These are phyloP conservation scores for Brassica hybrid DNA, from an alignment of 441 rosid genomes.

Conservation along the genomic window DNA sequence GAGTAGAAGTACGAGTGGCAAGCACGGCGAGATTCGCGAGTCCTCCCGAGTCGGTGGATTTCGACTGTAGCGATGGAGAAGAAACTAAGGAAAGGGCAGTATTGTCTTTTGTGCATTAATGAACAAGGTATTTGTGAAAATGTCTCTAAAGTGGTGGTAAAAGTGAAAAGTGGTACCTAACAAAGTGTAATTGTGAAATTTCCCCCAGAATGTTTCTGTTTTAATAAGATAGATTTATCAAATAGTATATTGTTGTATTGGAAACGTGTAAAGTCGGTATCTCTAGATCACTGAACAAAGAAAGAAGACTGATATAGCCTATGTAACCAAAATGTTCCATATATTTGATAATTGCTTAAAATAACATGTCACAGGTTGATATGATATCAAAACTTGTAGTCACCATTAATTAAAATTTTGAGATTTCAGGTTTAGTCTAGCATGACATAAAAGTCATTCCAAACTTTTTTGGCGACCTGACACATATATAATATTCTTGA, in stretches of 20 bases:
- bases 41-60: too few species aligned
- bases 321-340: slow-evolving; percentile 11
- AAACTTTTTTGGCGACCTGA: background rate
- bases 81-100: too few species aligned
- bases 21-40: too few species aligned
- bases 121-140: too few species aligned
- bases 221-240: too few species aligned
- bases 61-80: too few species aligned
- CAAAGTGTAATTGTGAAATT: too few species aligned
- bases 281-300: background rate
- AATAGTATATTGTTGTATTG: background rate
- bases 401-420: background rate
- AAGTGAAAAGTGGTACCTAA: too few species aligned
- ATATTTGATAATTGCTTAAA: slow-evolving; percentile 6
- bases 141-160: too few species aligned
- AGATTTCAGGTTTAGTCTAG: background rate
- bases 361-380: slow-evolving; percentile 21
- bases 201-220: too few species aligned
- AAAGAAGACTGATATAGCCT: background rate
- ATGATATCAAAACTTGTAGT: background rate
- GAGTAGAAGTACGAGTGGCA: too few species aligned
- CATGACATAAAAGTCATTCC: background rate
- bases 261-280: slow-evolving; percentile 29
- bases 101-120: too few species aligned
- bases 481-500: background rate